Evolutionary conservation across 1,284 basidiomycete species (phyloP).

Genomic region (Fistulina hepatica): DNA sequence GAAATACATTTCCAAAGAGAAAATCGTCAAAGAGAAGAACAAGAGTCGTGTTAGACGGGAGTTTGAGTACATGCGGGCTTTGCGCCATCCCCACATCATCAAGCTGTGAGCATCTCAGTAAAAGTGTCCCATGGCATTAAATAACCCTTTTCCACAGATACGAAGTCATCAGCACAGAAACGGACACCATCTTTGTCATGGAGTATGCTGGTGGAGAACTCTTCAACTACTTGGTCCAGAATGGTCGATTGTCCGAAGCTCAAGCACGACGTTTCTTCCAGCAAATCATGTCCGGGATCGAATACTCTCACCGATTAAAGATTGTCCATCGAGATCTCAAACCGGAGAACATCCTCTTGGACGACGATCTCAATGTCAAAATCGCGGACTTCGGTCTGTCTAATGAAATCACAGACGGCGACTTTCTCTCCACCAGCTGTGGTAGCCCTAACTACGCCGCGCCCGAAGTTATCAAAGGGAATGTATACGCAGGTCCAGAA

Average conservation of each 20-base stretch:
- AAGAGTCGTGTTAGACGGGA: slow-evolving; percentile 89
- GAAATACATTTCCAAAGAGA: slow-evolving; percentile 95
- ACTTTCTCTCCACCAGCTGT: slow-evolving; percentile 90
- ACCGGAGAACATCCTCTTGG: slow-evolving; percentile 80
- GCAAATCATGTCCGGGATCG: slow-evolving; percentile 91
- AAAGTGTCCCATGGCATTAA: slow-evolving; percentile 10
- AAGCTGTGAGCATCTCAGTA: slow-evolving; percentile 59
- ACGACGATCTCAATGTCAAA: slow-evolving; percentile 80
- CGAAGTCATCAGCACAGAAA: slow-evolving; percentile 88
- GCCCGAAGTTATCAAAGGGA: slow-evolving; percentile 89
- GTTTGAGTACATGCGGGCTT: slow-evolving; percentile 88
- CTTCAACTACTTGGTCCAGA: slow-evolving; percentile 90
- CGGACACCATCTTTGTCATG: slow-evolving; percentile 93
- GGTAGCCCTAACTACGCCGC: slow-evolving; percentile 96
- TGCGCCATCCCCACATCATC: slow-evolving; percentile 91
- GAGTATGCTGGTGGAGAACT: slow-evolving; percentile 90
- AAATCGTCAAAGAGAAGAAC: slow-evolving; percentile 86
- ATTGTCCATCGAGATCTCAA: slow-evolving; percentile 95
- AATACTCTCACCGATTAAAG: slow-evolving; percentile 89
- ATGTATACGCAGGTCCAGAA: slow-evolving; percentile 89
- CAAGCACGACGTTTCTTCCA: slow-evolving; percentile 90
- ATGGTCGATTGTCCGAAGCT: slow-evolving; percentile 79
- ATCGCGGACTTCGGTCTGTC: slow-evolving; percentile 94
- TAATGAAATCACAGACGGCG: slow-evolving; percentile 90
- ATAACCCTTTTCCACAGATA: slow-evolving; percentile 46